These are phyloP conservation scores for Hypoxylon trugodes DNA, from an alignment of 495 filamentous ascomycete genomes.

Conservation along the genomic window DNA sequence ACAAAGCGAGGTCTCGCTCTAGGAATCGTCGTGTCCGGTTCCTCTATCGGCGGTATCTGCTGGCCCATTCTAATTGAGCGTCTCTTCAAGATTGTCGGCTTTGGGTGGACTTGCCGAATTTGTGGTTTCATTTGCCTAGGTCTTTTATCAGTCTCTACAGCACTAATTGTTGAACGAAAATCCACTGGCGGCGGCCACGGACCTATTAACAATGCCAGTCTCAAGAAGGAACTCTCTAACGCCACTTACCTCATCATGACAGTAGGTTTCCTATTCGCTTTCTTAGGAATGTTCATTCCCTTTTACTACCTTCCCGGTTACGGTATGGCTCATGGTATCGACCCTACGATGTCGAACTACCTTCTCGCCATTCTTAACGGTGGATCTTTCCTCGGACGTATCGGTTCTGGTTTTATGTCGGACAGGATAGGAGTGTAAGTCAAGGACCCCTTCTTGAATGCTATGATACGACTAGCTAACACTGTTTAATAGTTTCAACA, in stretches of 20 bases:
- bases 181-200: too few species aligned
- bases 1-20: not conserved
- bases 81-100: not conserved
- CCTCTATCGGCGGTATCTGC: not conserved
- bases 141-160: not conserved
- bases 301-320: not conserved
- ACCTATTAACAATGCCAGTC: too few species aligned
- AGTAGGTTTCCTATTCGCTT: not conserved
- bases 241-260: not conserved
- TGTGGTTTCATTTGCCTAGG: not conserved
- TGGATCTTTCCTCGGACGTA: not conserved
- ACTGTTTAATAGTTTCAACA: too few species aligned
- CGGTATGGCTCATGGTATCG: not conserved
- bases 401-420: not conserved
- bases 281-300: not conserved
- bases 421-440: not conserved
- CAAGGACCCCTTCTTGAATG: too few species aligned
- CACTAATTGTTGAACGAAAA: not conserved
- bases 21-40: not conserved
- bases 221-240: not conserved
- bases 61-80: not conserved
- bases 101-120: not conserved
- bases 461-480: too few species aligned
- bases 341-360: not conserved
- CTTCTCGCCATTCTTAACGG: not conserved